A percentile compares a stretch with the other conserved stretches of the same genome.
These are phyloP conservation scores for Pseudogymnoascus sp. DNA, from an alignment of 2,329 filamentous ascomycete species.

Conservation along the genomic window DNA sequence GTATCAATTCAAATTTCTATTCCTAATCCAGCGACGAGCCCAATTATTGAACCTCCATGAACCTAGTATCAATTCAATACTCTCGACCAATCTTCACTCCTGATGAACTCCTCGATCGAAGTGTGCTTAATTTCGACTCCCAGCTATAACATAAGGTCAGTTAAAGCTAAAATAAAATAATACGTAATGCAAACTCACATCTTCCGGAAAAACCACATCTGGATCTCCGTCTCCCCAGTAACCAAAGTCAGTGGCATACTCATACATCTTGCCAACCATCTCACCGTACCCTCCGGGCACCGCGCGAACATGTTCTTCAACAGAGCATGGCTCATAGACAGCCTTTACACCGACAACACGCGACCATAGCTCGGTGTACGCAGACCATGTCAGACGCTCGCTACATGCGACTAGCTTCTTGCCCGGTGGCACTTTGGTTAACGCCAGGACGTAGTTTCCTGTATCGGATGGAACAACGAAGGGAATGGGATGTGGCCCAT, in stretches of 20 bases:
- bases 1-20: neutral
- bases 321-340: constrained; percentile 12
- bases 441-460: constrained; percentile 21
- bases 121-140: constrained; percentile 15
- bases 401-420: constrained; percentile 12
- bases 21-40: neutral
- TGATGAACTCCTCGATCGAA: constrained; percentile 18
- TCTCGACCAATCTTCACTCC: constrained; percentile 20
- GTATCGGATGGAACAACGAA: constrained; percentile 16
- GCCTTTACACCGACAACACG: constrained; percentile 16
- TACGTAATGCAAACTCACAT: constrained; percentile 13
- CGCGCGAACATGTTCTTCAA: constrained; percentile 23
- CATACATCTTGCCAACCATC: constrained; percentile 26
- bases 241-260: constrained; percentile 27
- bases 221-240: constrained; percentile 27
- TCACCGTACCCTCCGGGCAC: constrained; percentile 19
- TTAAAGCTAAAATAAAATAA: neutral
- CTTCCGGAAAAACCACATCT: constrained; percentile 24
- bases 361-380: constrained; percentile 8
- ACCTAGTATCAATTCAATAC: constrained; percentile 9
- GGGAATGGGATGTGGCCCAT: neutral
- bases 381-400: neutral
- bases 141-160: constrained; percentile 13
- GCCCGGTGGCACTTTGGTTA: constrained; percentile 23
- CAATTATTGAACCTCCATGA: too few species aligned